Percentiles rank a stretch among this genome's conserved stretches.
These are phyloP conservation scores for Aureobasidium sp. DNA, from an alignment of 2,329 filamentous ascomycete genomes.

Conservation along the genomic window DNA sequence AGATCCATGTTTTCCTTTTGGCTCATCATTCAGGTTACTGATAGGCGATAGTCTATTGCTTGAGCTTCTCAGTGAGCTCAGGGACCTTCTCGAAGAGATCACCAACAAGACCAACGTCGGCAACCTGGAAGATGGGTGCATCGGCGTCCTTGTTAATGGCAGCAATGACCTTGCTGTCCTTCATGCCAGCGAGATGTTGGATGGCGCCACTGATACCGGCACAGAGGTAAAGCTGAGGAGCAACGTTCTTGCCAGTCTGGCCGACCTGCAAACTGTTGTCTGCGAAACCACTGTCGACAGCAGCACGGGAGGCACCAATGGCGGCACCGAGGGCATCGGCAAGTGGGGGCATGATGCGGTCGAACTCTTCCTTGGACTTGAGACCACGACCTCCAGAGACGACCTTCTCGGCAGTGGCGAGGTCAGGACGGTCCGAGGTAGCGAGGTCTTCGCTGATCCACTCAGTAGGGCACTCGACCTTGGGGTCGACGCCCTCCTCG, in stretches of 20 bases:
- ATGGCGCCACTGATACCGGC: slow-evolving; percentile 96
- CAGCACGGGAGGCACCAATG: slow-evolving; percentile 87
- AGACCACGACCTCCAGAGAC: slow-evolving; percentile 90
- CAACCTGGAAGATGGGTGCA: slow-evolving; percentile 96
- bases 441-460: slow-evolving; percentile 93
- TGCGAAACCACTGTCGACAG: slow-evolving; percentile 93
- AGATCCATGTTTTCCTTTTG: background rate
- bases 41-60: slow-evolving; percentile 28
- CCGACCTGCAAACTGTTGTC: slow-evolving; percentile 98
- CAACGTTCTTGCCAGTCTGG: slow-evolving; percentile 97
- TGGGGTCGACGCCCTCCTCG: slow-evolving; percentile 77
- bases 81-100: slow-evolving; percentile 91
- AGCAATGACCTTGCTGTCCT: slow-evolving; percentile 99
- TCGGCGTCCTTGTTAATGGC: slow-evolving; percentile 98
- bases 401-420: slow-evolving; percentile 79
- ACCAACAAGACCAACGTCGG: slow-evolving; percentile 88
- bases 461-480: slow-evolving; percentile 62
- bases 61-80: slow-evolving; percentile 91
- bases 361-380: slow-evolving; percentile 97
- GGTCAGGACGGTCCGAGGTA: slow-evolving; percentile 88
- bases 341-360: slow-evolving; percentile 82
- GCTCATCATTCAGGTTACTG: background rate
- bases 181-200: slow-evolving; percentile 98
- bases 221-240: slow-evolving; percentile 88
- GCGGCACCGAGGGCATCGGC: slow-evolving; percentile 92